phyloP scores from a whole-genome alignment of 2,329 filamentous ascomycete genomes.

The Aureobasidium sp. region DNA sequence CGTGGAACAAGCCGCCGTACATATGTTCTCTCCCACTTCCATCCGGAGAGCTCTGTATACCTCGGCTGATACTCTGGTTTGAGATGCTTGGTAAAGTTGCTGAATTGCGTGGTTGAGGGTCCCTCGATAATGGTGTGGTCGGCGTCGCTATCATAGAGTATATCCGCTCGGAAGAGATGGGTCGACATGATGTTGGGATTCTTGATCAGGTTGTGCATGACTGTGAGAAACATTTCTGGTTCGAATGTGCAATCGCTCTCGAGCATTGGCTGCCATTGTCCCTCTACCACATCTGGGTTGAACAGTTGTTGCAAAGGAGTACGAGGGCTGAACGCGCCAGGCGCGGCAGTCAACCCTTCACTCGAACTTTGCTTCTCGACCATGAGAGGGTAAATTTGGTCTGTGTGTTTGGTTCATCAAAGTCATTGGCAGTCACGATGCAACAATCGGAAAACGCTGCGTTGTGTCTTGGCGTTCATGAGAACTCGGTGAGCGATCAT shows the following conservation, averaged over 20 bases:
- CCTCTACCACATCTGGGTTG: slow-evolving; percentile 4
- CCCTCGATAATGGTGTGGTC: slow-evolving; percentile 26
- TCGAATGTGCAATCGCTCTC: slow-evolving; percentile 65
- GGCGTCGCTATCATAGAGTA: slow-evolving; percentile 63
- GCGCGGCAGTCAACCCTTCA: not conserved
- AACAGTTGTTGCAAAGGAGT: slow-evolving; percentile 3
- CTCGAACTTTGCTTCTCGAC: not conserved
- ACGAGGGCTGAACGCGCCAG: not conserved
- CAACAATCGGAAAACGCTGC: not conserved
- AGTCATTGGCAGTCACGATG: not conserved
- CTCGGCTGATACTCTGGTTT: slow-evolving; percentile 42
- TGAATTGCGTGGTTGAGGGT: slow-evolving; percentile 34
- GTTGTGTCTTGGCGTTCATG: not conserved
- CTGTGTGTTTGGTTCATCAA: not conserved
- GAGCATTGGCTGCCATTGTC: slow-evolving; percentile 35
- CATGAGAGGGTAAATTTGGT: not conserved
- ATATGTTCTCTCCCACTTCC: slow-evolving; percentile 66
- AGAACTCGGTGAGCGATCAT: not conserved
- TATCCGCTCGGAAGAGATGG: slow-evolving; percentile 82
- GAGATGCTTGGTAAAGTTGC: slow-evolving; percentile 54
- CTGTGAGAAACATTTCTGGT: slow-evolving; percentile 67
- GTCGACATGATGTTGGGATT: slow-evolving; percentile 85
- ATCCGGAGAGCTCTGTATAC: slow-evolving; percentile 30
- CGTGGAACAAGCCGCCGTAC: slow-evolving; percentile 84
- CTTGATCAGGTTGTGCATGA: slow-evolving; percentile 78